Base-by-base conservation (phyloP, 352 stramenopile genomes). In the Globisporangium cederbergense region DNA sequence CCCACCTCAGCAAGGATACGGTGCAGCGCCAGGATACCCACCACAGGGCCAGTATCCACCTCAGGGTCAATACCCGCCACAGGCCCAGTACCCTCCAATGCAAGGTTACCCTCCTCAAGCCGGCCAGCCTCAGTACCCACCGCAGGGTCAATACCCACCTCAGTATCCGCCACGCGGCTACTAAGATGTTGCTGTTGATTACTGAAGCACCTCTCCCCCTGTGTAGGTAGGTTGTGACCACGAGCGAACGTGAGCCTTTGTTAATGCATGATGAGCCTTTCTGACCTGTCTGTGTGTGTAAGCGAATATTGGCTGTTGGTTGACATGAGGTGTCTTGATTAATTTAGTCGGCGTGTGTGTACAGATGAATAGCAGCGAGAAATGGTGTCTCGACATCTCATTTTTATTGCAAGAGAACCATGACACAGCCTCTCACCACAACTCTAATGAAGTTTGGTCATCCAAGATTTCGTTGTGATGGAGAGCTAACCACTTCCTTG, bases 21-120 rank as follows among this genome's bases (percentile, higher is more conserved):
- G 10, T 10, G 38, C 38, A 18, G 46, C 46, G 22, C 20, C 47
- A 42, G 56, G 58, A 38, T 72, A 72, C 49, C 62, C 66, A 51
- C 66, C 66, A n/a, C 63, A 70, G 22, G 56, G 42, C 0, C 32
- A 54, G 5, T 63, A 63, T 43, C 50, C 45, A 30, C 68, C 60
- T 4, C 63, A 65, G 22, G 61, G 67, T 42, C 54, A 59, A 14
- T 77, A 74, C 34, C 66, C 68, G 49, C 58, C 65, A 46, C 72
- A 75, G 20, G 57, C 66, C 11, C 43, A 45, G 0, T 78, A 83
- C 32, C 63, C 58, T 38, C 40, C 65, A 40, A 50, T 61, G 42
- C 75, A 83, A 51, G 75, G 71, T 32, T 67, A 74, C 58, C 64
- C 73, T 30, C 67, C 68, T 51, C 67, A 76, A 54, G 50, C 42